These are phyloP conservation scores for Rickenella mellea DNA, from an alignment of 768 basidiomycete species.

Conservation along the genomic window DNA sequence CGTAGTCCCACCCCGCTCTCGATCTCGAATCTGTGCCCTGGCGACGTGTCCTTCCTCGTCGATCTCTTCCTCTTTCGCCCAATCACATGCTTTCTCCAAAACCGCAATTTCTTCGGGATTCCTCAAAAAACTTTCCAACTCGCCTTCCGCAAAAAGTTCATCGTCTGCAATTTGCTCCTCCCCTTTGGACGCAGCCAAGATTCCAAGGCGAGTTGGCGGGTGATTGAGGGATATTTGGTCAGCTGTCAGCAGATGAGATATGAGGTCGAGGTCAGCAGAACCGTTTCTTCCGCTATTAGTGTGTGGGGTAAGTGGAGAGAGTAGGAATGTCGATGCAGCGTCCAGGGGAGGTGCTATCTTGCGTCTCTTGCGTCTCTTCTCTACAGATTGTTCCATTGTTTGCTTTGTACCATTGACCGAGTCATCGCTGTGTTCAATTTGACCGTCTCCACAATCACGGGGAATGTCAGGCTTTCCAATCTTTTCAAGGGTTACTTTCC, in stretches of 20 bases:
- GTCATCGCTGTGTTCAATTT: neutral
- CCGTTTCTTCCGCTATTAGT: neutral
- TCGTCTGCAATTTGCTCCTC: slow-evolving; percentile 49
- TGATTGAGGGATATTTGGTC: slow-evolving; percentile 19
- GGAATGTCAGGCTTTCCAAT: neutral
- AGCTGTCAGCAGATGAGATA: slow-evolving; percentile 45
- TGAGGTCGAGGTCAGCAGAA: neutral
- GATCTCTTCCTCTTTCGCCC: slow-evolving; percentile 16
- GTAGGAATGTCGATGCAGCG: neutral
- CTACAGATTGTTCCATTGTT: neutral
- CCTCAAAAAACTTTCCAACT: slow-evolving; percentile 54
- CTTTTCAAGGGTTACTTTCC: slow-evolving; percentile 29
- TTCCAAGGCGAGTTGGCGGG: slow-evolving; percentile 56
- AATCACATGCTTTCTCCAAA: slow-evolving; percentile 28
- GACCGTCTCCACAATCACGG: too few species aligned
- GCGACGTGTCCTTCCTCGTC: neutral
- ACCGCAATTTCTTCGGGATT: slow-evolving; percentile 39
- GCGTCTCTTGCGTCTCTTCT: neutral
- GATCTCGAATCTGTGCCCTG: neutral
- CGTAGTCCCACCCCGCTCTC: slow-evolving; percentile 17
- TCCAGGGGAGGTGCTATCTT: neutral
- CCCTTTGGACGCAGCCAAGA: slow-evolving; percentile 40
- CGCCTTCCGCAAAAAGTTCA: slow-evolving; percentile 62
- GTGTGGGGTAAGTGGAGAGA: neutral
- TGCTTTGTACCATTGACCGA: neutral